Evolutionary conservation across 2,329 filamentous ascomycete species (phyloP), one percentile per base, ranked within the genome.

Genomic region (Sclerotinia minor): DNA sequence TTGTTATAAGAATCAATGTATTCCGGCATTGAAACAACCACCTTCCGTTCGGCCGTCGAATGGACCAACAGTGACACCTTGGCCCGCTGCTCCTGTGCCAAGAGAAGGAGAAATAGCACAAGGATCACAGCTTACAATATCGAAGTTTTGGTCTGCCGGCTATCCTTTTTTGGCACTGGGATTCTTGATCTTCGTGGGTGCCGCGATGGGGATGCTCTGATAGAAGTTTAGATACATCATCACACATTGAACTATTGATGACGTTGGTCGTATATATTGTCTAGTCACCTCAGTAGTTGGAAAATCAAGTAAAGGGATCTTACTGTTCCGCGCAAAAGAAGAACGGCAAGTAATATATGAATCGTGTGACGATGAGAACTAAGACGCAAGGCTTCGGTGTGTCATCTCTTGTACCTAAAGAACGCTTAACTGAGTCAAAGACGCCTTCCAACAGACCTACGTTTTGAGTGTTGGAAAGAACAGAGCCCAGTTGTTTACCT

Each of bases 31-130:
- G 68, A 38, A 74, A 45, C 32, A 49, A 15, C 45, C 67, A 29
- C 24, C 47, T n/a, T 35, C 61, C 19, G 29, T 29, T n/a, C 64
- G 50, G 17, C 44, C 74, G 5, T 41, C 41, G 26, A 71, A 69
- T 21, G 69, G 68, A 64, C 69, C 73, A 55, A 75, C 73, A 19
- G 63, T 64, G 13, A 76, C 74, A 53, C 61, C 38, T 21, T 44
- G 45, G n/a, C 63, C 67, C 13, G 61, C 61, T 29, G 38, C 24
- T 35, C 67, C 67, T 11, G 41, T 71, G 9, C 69, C 69, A 11
- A 75, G 75, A 63, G 66, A 72, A 26, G 74, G 75, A 60, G 74
- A 76, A 45, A 70, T 76, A 32, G 70, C 69, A 35, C 69, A 72
- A 41, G 69, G 61, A 41, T 63, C 55, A 24, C 70, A 55, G 35